Conservation (phyloP, 2,329 filamentous ascomycete genomes). For the Aspergillus sp. region DNA sequence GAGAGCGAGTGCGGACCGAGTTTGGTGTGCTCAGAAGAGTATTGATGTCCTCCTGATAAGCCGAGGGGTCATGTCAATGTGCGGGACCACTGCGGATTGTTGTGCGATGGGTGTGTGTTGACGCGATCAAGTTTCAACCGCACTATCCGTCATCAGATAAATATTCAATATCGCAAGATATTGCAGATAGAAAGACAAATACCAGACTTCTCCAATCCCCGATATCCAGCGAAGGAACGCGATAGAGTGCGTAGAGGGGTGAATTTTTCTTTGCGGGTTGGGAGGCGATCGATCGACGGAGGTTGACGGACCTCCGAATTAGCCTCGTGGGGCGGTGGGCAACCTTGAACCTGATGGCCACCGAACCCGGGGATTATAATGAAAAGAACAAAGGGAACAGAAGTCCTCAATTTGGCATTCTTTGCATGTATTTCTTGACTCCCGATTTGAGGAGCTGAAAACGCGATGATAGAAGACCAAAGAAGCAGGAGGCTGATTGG, state of each 20-base stretch:
- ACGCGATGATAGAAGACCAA: background rate
- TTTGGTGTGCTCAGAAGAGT: slow-evolving; percentile 8
- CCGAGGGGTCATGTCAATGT: slow-evolving; percentile 32
- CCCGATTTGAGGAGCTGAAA: background rate
- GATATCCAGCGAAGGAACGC: background rate
- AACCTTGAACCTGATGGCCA: background rate
- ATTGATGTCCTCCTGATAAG: slow-evolving; percentile 23
- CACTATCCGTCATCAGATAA: slow-evolving; percentile 21
- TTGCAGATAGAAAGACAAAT: background rate
- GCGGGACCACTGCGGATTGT: slow-evolving; percentile 28
- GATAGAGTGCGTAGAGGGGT: slow-evolving; percentile 3
- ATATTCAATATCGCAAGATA: background rate
- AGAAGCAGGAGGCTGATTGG: background rate
- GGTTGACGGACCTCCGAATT: slow-evolving; percentile 25
- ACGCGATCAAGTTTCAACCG: slow-evolving; percentile 21
- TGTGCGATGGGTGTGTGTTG: slow-evolving; percentile 32
- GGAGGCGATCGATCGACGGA: slow-evolving; percentile 22
- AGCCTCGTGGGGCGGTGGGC: slow-evolving; percentile 29
- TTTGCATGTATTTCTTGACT: background rate
- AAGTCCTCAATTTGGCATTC: background rate
- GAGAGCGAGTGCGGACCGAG: background rate
- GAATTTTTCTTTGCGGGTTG: slow-evolving; percentile 11
- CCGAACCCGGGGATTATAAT: background rate
- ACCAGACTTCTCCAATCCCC: background rate
- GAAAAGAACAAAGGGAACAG: background rate